Conservation (phyloP, 192 early-diverging fungal species). For the Thamnidium elegans region DNA sequence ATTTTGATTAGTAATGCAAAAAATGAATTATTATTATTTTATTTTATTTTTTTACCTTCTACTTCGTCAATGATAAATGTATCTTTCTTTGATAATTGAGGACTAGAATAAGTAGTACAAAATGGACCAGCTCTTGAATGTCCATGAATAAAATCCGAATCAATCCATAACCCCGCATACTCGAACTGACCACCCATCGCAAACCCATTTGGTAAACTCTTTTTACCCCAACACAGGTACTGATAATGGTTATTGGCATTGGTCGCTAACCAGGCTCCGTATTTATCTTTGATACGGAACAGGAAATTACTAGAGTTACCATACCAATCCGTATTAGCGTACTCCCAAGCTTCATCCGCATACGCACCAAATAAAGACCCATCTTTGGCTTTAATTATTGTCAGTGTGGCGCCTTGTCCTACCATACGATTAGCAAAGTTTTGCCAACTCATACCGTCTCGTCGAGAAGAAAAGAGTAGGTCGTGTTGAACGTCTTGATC, state of each 20-base stretch:
- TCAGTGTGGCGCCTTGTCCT: constrained; percentile 44
- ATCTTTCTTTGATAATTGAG: constrained; percentile 46
- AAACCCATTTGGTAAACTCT: constrained; percentile 71
- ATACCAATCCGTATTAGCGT: constrained; percentile 56
- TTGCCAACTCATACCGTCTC: constrained; percentile 48
- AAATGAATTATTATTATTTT: not conserved
- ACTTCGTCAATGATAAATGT: constrained; percentile 64
- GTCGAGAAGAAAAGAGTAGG: constrained; percentile 45
- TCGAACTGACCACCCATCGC: constrained; percentile 75
- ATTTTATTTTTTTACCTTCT: constrained; percentile 49
- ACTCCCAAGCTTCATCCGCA: constrained; percentile 53
- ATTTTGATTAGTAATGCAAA: not conserved
- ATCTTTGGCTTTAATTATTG: constrained; percentile 51
- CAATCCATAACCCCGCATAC: constrained; percentile 71
- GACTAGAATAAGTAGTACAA: constrained; percentile 65
- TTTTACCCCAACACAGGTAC: constrained; percentile 70
- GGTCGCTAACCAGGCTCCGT: constrained; percentile 26
- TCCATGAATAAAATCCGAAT: constrained; percentile 56
- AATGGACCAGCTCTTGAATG: constrained; percentile 55
- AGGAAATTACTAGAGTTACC: constrained; percentile 60
- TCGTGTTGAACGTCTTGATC: constrained; percentile 20
- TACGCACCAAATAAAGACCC: constrained; percentile 69
- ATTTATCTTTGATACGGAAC: constrained; percentile 38
- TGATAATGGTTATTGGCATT: constrained; percentile 68
- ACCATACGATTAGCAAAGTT: constrained; percentile 40